Evolutionary conservation across 2,329 filamentous ascomycete genomes (phyloP).

Genomic region (Pochonia chlamydosporia): DNA sequence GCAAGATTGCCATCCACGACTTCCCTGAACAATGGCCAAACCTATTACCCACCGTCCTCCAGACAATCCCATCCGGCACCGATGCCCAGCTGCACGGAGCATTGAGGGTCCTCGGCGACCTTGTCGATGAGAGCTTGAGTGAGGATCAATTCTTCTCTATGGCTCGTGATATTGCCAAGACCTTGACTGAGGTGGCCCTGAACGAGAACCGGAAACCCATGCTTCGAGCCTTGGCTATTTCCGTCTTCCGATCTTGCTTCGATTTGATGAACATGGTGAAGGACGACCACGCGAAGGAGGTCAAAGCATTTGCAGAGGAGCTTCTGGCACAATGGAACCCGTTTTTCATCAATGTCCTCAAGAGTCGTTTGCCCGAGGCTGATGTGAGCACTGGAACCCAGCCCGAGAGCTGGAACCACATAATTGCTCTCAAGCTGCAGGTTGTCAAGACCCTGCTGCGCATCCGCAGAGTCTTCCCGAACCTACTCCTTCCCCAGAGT

Average conservation of each 20-base stretch:
- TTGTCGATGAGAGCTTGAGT: constrained; percentile 89
- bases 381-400: constrained; percentile 38
- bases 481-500: constrained; percentile 76
- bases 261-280: constrained; percentile 96
- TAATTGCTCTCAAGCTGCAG: constrained; percentile 84
- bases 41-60: constrained; percentile 74
- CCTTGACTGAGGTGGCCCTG: constrained; percentile 75
- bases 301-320: constrained; percentile 85
- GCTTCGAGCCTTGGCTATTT: constrained; percentile 78
- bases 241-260: constrained; percentile 86
- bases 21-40: constrained; percentile 95
- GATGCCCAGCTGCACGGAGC: constrained; percentile 84
- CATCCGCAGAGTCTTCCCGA: constrained; percentile 77
- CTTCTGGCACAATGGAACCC: constrained; percentile 79
- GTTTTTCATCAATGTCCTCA: constrained; percentile 78
- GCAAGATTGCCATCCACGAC: constrained; percentile 89
- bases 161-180: constrained; percentile 77
- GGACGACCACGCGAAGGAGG: constrained; percentile 81
- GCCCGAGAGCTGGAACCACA: constrained; percentile 69
- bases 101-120: constrained; percentile 77
- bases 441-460: constrained; percentile 92
- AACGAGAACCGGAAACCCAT: constrained; percentile 68
- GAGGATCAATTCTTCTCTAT: constrained; percentile 94
- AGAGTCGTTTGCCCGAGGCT: constrained; percentile 65
- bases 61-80: constrained; percentile 67